These are phyloP conservation scores for Sordaria brevicollis DNA, from an alignment of 495 filamentous ascomycete species.

Conservation along the genomic window DNA sequence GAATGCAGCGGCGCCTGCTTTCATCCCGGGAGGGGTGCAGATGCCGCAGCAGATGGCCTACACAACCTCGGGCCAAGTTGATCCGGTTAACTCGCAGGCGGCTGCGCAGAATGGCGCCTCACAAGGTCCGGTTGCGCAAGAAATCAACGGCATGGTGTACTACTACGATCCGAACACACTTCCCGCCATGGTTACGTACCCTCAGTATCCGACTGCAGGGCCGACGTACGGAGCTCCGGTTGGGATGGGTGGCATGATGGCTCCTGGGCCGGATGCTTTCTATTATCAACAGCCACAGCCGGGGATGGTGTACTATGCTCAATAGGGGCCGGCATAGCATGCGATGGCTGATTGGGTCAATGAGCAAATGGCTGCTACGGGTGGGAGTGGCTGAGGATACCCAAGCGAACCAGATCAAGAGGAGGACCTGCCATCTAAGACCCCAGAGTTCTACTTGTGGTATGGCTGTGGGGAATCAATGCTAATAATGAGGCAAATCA, in stretches of 20 bases:
- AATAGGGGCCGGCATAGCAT: slow-evolving; percentile 6
- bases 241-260: slow-evolving; percentile 75
- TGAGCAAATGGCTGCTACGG: background rate
- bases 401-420: background rate
- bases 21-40: slow-evolving; percentile 46
- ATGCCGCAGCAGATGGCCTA: slow-evolving; percentile 35
- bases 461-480: background rate
- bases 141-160: slow-evolving; percentile 90
- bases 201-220: slow-evolving; percentile 40
- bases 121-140: slow-evolving; percentile 72
- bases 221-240: slow-evolving; percentile 39
- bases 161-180: slow-evolving; percentile 78
- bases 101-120: slow-evolving; percentile 28
- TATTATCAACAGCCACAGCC: slow-evolving; percentile 59
- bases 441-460: background rate
- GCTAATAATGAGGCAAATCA: background rate
- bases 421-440: background rate
- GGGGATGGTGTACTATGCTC: slow-evolving; percentile 49
- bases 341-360: background rate
- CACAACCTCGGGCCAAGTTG: slow-evolving; percentile 32
- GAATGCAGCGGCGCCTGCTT: slow-evolving; percentile 44
- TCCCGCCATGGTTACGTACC: slow-evolving; percentile 41
- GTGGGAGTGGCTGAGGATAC: background rate
- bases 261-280: slow-evolving; percentile 56
- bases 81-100: slow-evolving; percentile 17